Percentiles rank a stretch among this genome's conserved stretches.
Conservation (phyloP, 202 grass and related monocot genomes). For the Elaeis oleifera region DNA sequence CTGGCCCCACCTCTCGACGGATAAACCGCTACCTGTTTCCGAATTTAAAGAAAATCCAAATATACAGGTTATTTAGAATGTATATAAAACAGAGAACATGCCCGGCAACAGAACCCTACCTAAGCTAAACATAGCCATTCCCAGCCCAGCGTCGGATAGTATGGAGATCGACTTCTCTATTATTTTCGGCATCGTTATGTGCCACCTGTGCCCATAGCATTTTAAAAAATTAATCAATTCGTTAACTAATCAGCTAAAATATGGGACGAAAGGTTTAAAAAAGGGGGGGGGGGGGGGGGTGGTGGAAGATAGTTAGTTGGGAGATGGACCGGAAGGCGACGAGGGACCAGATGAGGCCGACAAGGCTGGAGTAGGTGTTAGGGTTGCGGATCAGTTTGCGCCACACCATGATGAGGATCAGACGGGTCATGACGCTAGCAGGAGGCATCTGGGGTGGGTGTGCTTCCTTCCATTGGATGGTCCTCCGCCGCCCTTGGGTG, state of each 20-base stretch:
- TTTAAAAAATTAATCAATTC: slow-evolving; percentile 5
- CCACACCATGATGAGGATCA: slow-evolving; percentile 99
- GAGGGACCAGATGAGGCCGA: slow-evolving; percentile 90
- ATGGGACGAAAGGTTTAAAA: no score
- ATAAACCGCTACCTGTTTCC: slow-evolving; percentile 13
- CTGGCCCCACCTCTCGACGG: slow-evolving; percentile 12
- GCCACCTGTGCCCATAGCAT: slow-evolving; percentile 44
- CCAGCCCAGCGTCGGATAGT: slow-evolving; percentile 89
- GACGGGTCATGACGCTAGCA: slow-evolving; percentile 77
- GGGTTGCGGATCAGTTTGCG: slow-evolving; percentile 96
- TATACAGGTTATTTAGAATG: not conserved
- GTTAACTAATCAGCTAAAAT: not conserved
- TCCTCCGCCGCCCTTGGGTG: slow-evolving; percentile 24
- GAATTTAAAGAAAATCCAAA: slow-evolving; percentile 19
- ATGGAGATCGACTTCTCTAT: slow-evolving; percentile 89
- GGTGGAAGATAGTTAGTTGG: not conserved
- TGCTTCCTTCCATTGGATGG: slow-evolving; percentile 6
- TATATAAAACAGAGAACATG: not conserved
- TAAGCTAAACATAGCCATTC: slow-evolving; percentile 99
- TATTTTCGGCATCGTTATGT: slow-evolving; percentile 71
- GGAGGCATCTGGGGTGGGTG: slow-evolving; percentile 59
- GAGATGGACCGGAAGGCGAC: slow-evolving; percentile 60
- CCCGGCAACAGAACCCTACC: slow-evolving; percentile 45
- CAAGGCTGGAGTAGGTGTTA: slow-evolving; percentile 92
- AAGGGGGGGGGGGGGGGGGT: no score